Percentiles rank a stretch among this genome's conserved stretches.
Evolutionary conservation across 495 filamentous ascomycete genomes (phyloP).

Genomic region (Trichoderma parareesei): DNA sequence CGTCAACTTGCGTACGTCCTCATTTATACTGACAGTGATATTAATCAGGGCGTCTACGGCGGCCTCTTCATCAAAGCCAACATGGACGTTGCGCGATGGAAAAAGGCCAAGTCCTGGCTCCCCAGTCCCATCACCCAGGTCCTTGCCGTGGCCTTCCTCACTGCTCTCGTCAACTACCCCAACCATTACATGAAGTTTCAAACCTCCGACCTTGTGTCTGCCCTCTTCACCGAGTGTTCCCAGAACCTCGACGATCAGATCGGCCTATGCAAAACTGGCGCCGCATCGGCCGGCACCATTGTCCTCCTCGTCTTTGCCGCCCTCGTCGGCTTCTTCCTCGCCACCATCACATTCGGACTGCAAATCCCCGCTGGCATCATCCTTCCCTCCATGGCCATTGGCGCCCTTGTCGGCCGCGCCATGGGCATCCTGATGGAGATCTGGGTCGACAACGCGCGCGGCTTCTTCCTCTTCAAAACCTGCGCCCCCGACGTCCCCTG

Average conservation of each 20-base stretch:
- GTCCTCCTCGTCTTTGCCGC: slow-evolving; percentile 72
- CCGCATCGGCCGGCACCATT: slow-evolving; percentile 62
- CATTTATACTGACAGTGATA: slow-evolving; percentile 8
- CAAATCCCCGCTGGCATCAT: slow-evolving; percentile 96
- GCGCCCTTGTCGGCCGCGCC: slow-evolving; percentile 85
- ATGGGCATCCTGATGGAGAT: slow-evolving; percentile 83
- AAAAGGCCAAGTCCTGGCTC: slow-evolving; percentile 52
- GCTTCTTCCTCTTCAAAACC: slow-evolving; percentile 64
- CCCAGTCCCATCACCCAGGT: slow-evolving; percentile 71
- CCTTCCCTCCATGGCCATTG: slow-evolving; percentile 94
- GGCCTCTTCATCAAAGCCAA: slow-evolving; percentile 92
- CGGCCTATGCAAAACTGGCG: slow-evolving; percentile 75
- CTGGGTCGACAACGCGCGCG: slow-evolving; percentile 73
- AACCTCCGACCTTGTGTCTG: slow-evolving; percentile 83
- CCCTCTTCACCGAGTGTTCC: slow-evolving; percentile 84
- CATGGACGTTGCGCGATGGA: slow-evolving; percentile 78
- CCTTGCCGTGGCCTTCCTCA: slow-evolving; percentile 60
- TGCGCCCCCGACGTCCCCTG: slow-evolving; percentile 87
- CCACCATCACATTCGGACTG: slow-evolving; percentile 88
- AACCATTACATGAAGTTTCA: slow-evolving; percentile 93
- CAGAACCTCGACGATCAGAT: slow-evolving; percentile 71
- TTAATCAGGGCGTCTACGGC: slow-evolving; percentile 65
- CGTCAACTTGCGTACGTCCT: background rate
- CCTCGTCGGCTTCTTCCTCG: slow-evolving; percentile 73
- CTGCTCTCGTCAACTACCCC: slow-evolving; percentile 86